phyloP scores from a whole-genome alignment of 164 flowering plant species.

The Stephania japonica region DNA sequence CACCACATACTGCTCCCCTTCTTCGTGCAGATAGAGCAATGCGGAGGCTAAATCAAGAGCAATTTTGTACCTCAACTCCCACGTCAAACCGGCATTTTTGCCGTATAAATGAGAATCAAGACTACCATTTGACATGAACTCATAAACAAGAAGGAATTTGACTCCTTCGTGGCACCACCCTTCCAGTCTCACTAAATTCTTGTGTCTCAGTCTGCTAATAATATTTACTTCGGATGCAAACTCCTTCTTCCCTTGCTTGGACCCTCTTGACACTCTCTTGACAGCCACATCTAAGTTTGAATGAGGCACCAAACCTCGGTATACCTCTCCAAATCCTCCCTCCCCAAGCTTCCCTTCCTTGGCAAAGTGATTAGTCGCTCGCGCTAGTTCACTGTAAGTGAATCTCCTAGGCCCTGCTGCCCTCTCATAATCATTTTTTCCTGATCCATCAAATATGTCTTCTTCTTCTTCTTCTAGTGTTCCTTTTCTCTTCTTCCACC shows the following conservation, averaged over 20 bases:
- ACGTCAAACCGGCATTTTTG: slow-evolving; percentile 17
- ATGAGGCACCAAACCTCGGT: slow-evolving; percentile 5
- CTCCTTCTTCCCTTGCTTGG: slow-evolving; percentile 14
- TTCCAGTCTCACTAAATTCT: too few relatives aligned
- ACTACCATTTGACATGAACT: slow-evolving; percentile 51
- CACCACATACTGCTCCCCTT: too few relatives aligned
- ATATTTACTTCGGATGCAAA: too few relatives aligned
- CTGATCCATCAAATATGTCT: background rate
- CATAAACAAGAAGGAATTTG: slow-evolving; percentile 43
- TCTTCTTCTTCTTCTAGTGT: background rate
- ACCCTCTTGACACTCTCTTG: slow-evolving; percentile 17
- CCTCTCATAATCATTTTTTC: slow-evolving; percentile 5
- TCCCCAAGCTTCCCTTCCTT: too few relatives aligned
- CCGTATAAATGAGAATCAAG: slow-evolving; percentile 35
- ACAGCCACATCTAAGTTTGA: slow-evolving; percentile 13
- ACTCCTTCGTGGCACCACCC: slow-evolving; percentile 20
- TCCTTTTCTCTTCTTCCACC: background rate
- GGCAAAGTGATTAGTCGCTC: too few relatives aligned
- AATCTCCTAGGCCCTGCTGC: too few relatives aligned
- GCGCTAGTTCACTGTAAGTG: too few relatives aligned
- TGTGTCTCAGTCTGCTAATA: too few relatives aligned
- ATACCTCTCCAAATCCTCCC: too few relatives aligned
- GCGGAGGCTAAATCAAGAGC: slow-evolving; percentile 12
- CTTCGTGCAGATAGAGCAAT: too few relatives aligned
- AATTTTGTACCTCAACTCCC: slow-evolving; percentile 31